Evolutionary conservation across 1,284 basidiomycete species (phyloP), one percentile per base, ranked within the genome.

Genomic region (Pseudozyma tsukubaensis): DNA sequence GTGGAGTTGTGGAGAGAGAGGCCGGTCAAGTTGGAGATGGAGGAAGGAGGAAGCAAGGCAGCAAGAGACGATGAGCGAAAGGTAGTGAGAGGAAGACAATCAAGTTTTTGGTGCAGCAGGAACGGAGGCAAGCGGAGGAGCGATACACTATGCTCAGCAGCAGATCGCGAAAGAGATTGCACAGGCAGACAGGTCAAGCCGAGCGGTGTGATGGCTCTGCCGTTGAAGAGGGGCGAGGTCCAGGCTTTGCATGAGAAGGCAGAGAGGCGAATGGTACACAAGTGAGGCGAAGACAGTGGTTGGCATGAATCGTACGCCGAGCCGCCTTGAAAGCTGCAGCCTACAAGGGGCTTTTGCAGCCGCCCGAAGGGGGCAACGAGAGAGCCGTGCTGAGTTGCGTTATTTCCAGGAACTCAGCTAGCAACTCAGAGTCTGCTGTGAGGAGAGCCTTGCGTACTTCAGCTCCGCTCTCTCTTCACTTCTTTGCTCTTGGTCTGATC

Each of bases 261-360:
- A 24, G 12, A 34, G 16, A 11, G 14, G 29, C 11, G 45, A 16
- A 48, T 21, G 24, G 24, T 29, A 6, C 24, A 29, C 24, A 18
- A 44, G 24, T 49, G 9, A 53, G 40, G 39, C 51, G 40, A 34
- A 50, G 35, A n/a, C 12, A 21, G 39, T 9, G 19, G 37, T 8
- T 47, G 43, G 53, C 53, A 55, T 51, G 50, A 47, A 51, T 59
- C 50, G 43, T 52, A 51, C 57, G 42, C 50, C 57, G 57, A 59
- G 50, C 18, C 42, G 40, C 34, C 37, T 21, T 44, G 6, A 9
- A 9, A 37, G 52, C 21, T 6, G 24, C 24, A 29, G 40, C 24
- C 32, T 16, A 14, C 29, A 16, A 43, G 24, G 24, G 24, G 24
- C 24, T 29, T 29, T 29, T 29, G 24, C 24, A 3, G 24, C 24